Base-by-base conservation (phyloP, 805 yeast species). In the Saccharomycopsis sp. region DNA sequence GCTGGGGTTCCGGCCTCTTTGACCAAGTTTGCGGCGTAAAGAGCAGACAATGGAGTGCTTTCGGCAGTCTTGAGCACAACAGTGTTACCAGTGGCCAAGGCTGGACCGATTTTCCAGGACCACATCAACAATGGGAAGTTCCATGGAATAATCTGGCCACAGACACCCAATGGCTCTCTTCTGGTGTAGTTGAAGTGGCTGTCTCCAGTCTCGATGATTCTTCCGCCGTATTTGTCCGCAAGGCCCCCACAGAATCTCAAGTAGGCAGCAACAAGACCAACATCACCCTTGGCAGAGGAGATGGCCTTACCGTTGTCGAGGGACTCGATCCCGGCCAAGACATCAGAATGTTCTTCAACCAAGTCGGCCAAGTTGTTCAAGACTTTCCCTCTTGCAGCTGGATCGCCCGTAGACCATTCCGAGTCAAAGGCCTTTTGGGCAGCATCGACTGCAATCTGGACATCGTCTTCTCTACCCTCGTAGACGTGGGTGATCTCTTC, bases 111-210 rank as follows among this genome's bases (percentile, higher is more conserved):
- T 70, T 87, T 87, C 92, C 92, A 87, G 50, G 87, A 72, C 70
- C 84, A 78, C 88, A 87, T 86, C 76, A 87, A 78, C 63, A 87
- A 72, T 65, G 92, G 92, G 81, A 87, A 87, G 71, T 87, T 87
- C 91, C 91, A 87, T 69, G 92, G 91, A 62, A 87, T 86, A 63
- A 87, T 85, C 71, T 85, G 90, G 64, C 91, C 92, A 75, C 90
- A 85, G 46, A 86, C 87, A 70, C 91, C 92, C 63, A 86, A 71
- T 64, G 92, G 91, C 71, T 85, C 91, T 70, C 82, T 82, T 68
- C 80, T 77, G 57, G 88, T 82, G 75, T 78, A 86, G 64, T 79
- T 81, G 66, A 84, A 79, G 70, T 86, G 85, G 44, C 80, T 72
- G 54, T 75, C 73, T 62, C 88, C 89, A 51, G 89, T 79, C 64